Base-by-base conservation (phyloP, 768 basidiomycete genomes). In the Rhizopogon roseolus region DNA sequence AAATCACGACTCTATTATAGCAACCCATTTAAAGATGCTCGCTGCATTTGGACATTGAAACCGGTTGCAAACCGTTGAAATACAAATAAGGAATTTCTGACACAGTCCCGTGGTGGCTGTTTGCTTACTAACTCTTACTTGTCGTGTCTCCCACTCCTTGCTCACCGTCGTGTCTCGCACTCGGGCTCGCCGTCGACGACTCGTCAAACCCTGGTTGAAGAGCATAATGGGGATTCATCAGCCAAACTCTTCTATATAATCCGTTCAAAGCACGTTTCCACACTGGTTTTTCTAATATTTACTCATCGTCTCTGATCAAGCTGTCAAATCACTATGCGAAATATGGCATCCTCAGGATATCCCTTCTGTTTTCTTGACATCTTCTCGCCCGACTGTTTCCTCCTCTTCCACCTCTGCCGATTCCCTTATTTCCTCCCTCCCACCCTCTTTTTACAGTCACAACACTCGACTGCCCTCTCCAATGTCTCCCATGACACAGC, bases 321-420 rank as follows among this genome's bases (percentile, higher is more conserved):
- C 89, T 38, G 83, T 90, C 55, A 86, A 84, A 62, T 84, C 82
- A 4, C 68, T 92, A 52, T 83, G 80, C 64, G 88, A 91, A 59
- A 86, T 89, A 69, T 92, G 90, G 90, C 84, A 77, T 37, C 82
- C 84, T 1, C 82, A 90, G 62, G 82, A 88, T 62, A 85, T 91
- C 27, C 88, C 90, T 1, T 45, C 63, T 25, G 76, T 79, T 14
- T 90, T 83, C 65, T 59, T 77, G 54, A 70, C 74, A 55, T 71
- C 60, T 57, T 66, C 60, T 54, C 71, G 54, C 57, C 66, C 62
- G 60, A 60, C 57, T 53, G 60, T 63, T 49, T 37, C 58, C 34
- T 43, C 62, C 41, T 16, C 53, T 40, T 50, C 59, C 39, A 54
- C 59, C 59, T 55, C 41, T 42, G 34, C 5, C 54, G 55, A 17